Base-by-base conservation (phyloP, 148 eudicot species). In the Chenopodium formosanum region DNA sequence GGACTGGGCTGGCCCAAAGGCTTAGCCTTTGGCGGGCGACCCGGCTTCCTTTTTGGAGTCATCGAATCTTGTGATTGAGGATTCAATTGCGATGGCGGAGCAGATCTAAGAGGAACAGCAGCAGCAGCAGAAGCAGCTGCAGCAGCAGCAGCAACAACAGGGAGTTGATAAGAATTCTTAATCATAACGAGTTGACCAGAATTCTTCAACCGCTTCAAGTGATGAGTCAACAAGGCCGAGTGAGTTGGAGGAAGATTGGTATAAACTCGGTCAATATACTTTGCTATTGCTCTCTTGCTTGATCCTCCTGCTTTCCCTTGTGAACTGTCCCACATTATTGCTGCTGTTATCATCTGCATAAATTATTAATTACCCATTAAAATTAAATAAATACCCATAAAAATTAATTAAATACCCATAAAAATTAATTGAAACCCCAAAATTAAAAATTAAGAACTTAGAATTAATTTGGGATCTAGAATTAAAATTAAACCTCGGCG, bases 1-100 rank as follows among this genome's bases (percentile, higher is more conserved):
- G 37, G 29, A 20, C 2, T 62, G 27, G 63, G 64, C 47, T 69
- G 44, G 63, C 63, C 20, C 63, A 22, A 14, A 23, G 71, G 47
- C 50, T 88, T 88, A 20, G 77, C 76, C 84, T 90, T 90, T 0
- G 97, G 89, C 0, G 97, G 94, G 0, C 97, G 87, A n/a, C 97
- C 97, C 2, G 89, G 92, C 58, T 91, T 91, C 0, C 88, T 84
- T 40, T 84, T 86, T 3, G 44, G 84, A 75, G 86, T 86, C 8
- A 5, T 40, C 8, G 44, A 40, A 40, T 40, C 44, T 69, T 82
- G 23, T 83, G 90, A 70, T 71, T 66, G 66, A 22, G 62, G 62
- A 4, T 56, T 17, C 19, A 13, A 5, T 56, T 12, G 62, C 4
- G 19, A 19, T 3, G 84, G 48, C 9, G 63, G 3, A 29, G 46